Percentiles rank a stretch among this genome's conserved stretches.
Evolutionary conservation across 805 yeast species (phyloP).

Genomic region (Candida jianshihensis): DNA sequence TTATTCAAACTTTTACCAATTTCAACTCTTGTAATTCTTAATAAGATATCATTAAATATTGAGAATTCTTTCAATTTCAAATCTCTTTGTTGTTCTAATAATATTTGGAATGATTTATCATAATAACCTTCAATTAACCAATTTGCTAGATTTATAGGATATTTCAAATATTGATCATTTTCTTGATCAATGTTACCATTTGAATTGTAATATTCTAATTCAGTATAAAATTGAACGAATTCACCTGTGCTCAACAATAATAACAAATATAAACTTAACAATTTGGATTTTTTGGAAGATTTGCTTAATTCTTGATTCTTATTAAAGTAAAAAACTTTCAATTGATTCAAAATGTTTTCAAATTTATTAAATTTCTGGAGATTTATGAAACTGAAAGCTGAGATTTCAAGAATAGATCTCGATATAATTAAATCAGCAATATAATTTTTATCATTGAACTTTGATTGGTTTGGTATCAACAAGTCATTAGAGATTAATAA

Average conservation of each 20-base stretch:
- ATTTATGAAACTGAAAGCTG: conserved; percentile 74
- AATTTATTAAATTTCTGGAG: conserved; percentile 55
- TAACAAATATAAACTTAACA: conserved; percentile 70
- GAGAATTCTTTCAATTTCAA: conserved; percentile 60
- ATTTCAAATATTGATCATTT: conserved; percentile 62
- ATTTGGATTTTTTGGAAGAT: conserved; percentile 61
- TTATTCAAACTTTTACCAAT: conserved; percentile 78
- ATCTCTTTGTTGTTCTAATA: conserved; percentile 47
- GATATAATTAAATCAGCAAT: conserved; percentile 69
- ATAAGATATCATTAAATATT: conserved; percentile 67
- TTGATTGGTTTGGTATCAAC: conserved; percentile 54
- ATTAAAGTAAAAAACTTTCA: conserved; percentile 68
- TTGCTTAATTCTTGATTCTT: conserved; percentile 25
- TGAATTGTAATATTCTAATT: conserved; percentile 61
- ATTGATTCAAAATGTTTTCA: conserved; percentile 63
- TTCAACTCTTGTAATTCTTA: conserved; percentile 75
- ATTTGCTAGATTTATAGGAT: conserved; percentile 85
- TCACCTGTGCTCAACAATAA: conserved; percentile 76
- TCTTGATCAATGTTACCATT: conserved; percentile 35
- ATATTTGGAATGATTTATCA: conserved; percentile 56
- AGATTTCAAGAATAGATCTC: conserved; percentile 79
- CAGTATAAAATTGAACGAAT: conserved; percentile 84
- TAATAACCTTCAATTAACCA: conserved; percentile 97
- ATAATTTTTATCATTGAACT: conserved; percentile 31
- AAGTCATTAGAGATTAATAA: conserved; percentile 73